Conservation (phyloP, 1,139 yeast species). For the Suhomyces guaymorum region DNA sequence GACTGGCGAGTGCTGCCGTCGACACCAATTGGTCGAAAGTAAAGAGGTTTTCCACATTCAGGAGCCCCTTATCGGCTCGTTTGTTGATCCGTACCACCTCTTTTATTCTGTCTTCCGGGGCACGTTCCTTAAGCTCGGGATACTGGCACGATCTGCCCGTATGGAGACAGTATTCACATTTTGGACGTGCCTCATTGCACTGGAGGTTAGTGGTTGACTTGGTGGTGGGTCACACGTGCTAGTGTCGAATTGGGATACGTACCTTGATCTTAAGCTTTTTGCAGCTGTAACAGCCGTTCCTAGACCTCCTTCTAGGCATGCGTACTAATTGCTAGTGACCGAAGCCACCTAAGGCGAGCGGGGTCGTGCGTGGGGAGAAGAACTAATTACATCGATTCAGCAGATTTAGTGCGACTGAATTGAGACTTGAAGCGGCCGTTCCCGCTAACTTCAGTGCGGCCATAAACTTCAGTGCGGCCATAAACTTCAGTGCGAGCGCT, state of each 20-base stretch:
- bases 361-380: too few species aligned
- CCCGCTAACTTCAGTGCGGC: too few species aligned
- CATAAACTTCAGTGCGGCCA: too few species aligned
- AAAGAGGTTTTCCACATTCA: background rate
- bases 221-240: background rate
- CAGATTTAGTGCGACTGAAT: too few species aligned
- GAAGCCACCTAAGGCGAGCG: too few species aligned
- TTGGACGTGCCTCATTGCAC: slow-evolving; percentile 39
- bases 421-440: too few species aligned
- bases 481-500: too few species aligned
- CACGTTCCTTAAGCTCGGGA: too few species aligned
- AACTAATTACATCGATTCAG: too few species aligned
- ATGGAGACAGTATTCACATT: slow-evolving; percentile 40
- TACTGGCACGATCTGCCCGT: slow-evolving; percentile 34
- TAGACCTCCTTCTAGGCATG: slow-evolving; percentile 21
- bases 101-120: too few species aligned
- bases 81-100: background rate
- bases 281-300: slow-evolving; percentile 36
- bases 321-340: too few species aligned
- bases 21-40: slow-evolving; percentile 11
- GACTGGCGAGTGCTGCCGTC: slow-evolving; percentile 5
- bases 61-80: background rate
- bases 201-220: slow-evolving; percentile 11
- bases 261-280: slow-evolving; percentile 33
- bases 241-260: slow-evolving; percentile 15